These are phyloP conservation scores for Pseudomonodictys pantanalensis DNA, from an alignment of 495 filamentous ascomycete species.

Conservation along the genomic window DNA sequence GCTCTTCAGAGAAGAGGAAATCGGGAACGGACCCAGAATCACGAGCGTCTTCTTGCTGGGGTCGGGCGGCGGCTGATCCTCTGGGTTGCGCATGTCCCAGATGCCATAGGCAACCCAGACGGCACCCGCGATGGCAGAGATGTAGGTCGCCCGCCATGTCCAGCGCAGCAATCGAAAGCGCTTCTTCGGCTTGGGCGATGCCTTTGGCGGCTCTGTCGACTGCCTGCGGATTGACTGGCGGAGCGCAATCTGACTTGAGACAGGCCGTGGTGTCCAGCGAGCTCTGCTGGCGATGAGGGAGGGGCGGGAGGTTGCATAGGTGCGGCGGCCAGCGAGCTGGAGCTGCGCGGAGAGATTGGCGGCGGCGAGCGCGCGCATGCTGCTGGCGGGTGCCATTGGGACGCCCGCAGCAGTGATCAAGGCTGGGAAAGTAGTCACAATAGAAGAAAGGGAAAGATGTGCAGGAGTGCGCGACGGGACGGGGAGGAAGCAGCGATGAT, in stretches of 20 bases:
- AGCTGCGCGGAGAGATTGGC: constrained; percentile 19
- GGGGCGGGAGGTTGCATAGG: constrained; percentile 23
- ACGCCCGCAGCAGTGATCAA: not conserved
- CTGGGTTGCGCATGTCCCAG: constrained; percentile 75
- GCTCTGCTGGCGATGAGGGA: constrained; percentile 30
- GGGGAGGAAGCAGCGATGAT: not conserved
- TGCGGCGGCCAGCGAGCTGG: constrained; percentile 28
- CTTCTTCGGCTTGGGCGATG: constrained; percentile 37
- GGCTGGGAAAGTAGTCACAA: not conserved
- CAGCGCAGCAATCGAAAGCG: constrained; percentile 53
- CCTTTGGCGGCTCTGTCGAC: constrained; percentile 23
- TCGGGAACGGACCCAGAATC: constrained; percentile 69
- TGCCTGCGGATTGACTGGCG: constrained; percentile 27
- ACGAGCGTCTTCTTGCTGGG: constrained; percentile 95
- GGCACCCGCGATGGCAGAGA: constrained; percentile 63
- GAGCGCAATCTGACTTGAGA: constrained; percentile 26
- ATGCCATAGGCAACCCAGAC: constrained; percentile 75
- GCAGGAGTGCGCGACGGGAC: not conserved
- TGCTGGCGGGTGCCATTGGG: constrained; percentile 33
- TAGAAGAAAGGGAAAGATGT: not conserved
- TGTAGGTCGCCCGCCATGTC: constrained; percentile 74
- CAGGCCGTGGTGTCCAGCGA: constrained; percentile 25
- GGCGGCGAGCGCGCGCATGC: constrained; percentile 27
- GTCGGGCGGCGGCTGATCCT: constrained; percentile 76
- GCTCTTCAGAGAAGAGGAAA: not conserved